Evolutionary conservation across 208 protist species (phyloP).

Genomic region (Leishmania major): DNA sequence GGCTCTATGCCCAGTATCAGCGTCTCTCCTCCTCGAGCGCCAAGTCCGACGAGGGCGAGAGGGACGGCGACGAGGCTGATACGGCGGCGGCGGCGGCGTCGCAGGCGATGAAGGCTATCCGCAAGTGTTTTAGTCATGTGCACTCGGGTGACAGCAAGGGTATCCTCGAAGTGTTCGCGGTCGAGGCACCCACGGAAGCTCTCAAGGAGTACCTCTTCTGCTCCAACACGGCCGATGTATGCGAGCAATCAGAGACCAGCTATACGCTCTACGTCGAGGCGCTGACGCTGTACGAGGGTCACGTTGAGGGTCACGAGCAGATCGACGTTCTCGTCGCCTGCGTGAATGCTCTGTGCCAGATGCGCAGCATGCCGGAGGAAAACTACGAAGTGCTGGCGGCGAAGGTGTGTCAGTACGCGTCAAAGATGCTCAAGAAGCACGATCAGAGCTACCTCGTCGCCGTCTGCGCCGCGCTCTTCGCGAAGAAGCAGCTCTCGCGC

Average conservation of each 20-base stretch:
- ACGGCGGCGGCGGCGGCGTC: slow-evolving; percentile 6
- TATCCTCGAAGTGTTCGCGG: slow-evolving; percentile 68
- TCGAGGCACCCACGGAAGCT: slow-evolving; percentile 44
- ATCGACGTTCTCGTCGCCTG: slow-evolving; percentile 75
- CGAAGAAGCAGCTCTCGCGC: slow-evolving; percentile 55
- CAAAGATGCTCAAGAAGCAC: slow-evolving; percentile 91
- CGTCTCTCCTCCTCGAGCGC: background rate
- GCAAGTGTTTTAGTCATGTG: slow-evolving; percentile 54
- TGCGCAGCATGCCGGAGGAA: slow-evolving; percentile 76
- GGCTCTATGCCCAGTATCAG: slow-evolving; percentile 28
- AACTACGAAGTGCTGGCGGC: slow-evolving; percentile 92
- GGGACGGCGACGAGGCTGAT: background rate
- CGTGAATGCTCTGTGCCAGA: slow-evolving; percentile 61
- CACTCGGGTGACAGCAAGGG: slow-evolving; percentile 79
- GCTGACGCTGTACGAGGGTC: slow-evolving; percentile 95
- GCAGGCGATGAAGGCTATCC: slow-evolving; percentile 19
- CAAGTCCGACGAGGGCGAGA: slow-evolving; percentile 2
- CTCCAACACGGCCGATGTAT: slow-evolving; percentile 80
- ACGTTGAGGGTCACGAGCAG: slow-evolving; percentile 83
- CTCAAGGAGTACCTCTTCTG: slow-evolving; percentile 90
- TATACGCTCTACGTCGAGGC: slow-evolving; percentile 93
- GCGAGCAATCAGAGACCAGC: slow-evolving; percentile 67
- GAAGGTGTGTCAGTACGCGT: slow-evolving; percentile 90
- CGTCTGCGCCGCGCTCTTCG: slow-evolving; percentile 91
- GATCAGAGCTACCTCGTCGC: slow-evolving; percentile 91